Evolutionary conservation across 2,329 filamentous ascomycete species (phyloP).

Genomic region (Ceratocystis ficicola): DNA sequence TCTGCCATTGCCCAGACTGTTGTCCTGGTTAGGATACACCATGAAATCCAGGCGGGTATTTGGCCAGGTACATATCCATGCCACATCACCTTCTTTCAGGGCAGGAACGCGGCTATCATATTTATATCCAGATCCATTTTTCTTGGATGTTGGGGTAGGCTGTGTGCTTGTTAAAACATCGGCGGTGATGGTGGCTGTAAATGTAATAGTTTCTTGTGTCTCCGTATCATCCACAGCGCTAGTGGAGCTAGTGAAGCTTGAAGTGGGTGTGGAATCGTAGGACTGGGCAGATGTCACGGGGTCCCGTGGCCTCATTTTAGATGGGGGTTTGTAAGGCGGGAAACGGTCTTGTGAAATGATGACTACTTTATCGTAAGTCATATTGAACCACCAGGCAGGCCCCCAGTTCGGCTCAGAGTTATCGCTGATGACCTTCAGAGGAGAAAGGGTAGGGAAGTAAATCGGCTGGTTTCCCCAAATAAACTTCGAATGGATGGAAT

Average conservation of each 20-base stretch:
- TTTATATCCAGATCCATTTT: constrained; percentile 25
- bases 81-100: constrained; percentile 37
- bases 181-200: constrained; percentile 16
- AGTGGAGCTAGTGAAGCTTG: constrained; percentile 15
- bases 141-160: neutral
- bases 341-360: constrained; percentile 37
- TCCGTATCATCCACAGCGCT: constrained; percentile 21
- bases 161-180: constrained; percentile 14
- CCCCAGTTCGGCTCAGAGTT: constrained; percentile 37
- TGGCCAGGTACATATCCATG: constrained; percentile 50
- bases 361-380: constrained; percentile 45
- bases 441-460: constrained; percentile 30
- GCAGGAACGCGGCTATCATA: constrained; percentile 30
- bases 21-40: constrained; percentile 44
- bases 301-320: constrained; percentile 24
- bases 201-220: constrained; percentile 22
- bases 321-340: constrained; percentile 23
- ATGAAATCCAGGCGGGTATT: constrained; percentile 44
- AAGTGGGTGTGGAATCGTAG: neutral
- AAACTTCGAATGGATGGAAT: constrained; percentile 32
- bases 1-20: constrained; percentile 28
- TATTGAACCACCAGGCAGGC: constrained; percentile 43
- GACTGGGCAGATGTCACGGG: neutral
- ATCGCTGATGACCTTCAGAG: constrained; percentile 41
- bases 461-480: constrained; percentile 46